phyloP scores from a whole-genome alignment of 805 yeast species.

The Myxozyma nipponensis region DNA sequence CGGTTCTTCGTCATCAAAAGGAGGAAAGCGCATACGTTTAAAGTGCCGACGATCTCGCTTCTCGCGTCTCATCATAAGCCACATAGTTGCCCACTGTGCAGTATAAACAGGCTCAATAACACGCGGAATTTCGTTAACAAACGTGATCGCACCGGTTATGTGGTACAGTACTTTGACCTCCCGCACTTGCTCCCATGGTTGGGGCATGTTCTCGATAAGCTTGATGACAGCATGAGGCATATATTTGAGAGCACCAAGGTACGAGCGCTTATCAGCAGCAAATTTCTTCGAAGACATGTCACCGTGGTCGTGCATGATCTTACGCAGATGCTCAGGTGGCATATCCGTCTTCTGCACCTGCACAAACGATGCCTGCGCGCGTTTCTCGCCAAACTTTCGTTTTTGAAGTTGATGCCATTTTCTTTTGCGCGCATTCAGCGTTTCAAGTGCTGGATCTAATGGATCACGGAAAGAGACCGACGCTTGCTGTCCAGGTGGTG shows the following conservation, averaged over 20 bases:
- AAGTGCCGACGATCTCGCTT: slow-evolving; percentile 87
- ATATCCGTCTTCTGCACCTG: slow-evolving; percentile 67
- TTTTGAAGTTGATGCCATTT: slow-evolving; percentile 67
- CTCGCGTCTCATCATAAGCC: slow-evolving; percentile 92
- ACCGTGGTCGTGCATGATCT: slow-evolving; percentile 76
- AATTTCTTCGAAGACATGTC: slow-evolving; percentile 77
- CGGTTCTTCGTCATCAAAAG: slow-evolving; percentile 97
- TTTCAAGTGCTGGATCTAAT: slow-evolving; percentile 28
- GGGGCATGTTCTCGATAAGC: slow-evolving; percentile 92
- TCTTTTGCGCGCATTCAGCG: slow-evolving; percentile 45
- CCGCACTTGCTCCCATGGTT: slow-evolving; percentile 90
- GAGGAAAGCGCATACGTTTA: slow-evolving; percentile 89
- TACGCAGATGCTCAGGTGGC: slow-evolving; percentile 92
- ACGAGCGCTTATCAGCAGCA: slow-evolving; percentile 79
- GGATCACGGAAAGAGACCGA: slow-evolving; percentile 32
- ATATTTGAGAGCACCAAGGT: slow-evolving; percentile 85
- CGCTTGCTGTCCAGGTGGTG: slow-evolving; percentile 24
- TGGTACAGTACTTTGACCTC: slow-evolving; percentile 90
- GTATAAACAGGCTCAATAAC: slow-evolving; percentile 87
- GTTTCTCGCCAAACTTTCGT: slow-evolving; percentile 45
- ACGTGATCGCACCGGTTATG: slow-evolving; percentile 87
- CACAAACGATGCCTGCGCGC: slow-evolving; percentile 46
- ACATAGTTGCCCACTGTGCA: slow-evolving; percentile 94
- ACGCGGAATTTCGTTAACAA: slow-evolving; percentile 87
- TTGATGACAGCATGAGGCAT: slow-evolving; percentile 94